phyloP scores from a whole-genome alignment of 768 basidiomycete species.

The Paxillus ammoniavirescens region DNA sequence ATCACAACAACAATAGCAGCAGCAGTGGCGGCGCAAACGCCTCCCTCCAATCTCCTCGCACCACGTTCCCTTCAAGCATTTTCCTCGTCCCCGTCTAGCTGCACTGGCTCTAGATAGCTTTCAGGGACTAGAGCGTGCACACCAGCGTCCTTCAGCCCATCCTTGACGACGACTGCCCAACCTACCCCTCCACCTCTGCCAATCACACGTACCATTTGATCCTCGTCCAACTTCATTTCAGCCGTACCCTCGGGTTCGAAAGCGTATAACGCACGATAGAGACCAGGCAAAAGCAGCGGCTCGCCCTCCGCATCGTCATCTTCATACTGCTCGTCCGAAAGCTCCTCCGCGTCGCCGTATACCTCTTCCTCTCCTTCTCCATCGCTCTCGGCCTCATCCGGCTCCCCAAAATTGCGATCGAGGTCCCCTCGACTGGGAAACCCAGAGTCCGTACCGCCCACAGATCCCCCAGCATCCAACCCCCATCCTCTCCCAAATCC shows the following conservation, averaged over 20 bases:
- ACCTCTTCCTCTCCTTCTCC: conserved; percentile 23
- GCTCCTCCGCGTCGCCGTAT: conserved; percentile 35
- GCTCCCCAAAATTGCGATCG: conserved; percentile 44
- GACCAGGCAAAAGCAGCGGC: conserved; percentile 55
- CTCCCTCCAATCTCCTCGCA: neutral
- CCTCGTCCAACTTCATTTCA: conserved; percentile 80
- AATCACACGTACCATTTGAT: conserved; percentile 69
- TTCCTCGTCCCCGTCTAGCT: conserved; percentile 30
- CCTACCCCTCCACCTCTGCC: conserved; percentile 78
- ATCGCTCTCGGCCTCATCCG: conserved; percentile 28
- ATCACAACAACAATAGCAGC: neutral
- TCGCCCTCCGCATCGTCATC: conserved; percentile 25
- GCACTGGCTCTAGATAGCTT: conserved; percentile 66
- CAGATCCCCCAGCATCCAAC: conserved; percentile 17
- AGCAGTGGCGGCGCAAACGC: neutral
- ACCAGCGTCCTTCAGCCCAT: conserved; percentile 33
- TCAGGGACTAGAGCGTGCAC: conserved; percentile 76
- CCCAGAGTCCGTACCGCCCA: conserved; percentile 1
- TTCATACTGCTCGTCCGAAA: conserved; percentile 18
- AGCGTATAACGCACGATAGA: conserved; percentile 75
- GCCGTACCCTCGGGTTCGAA: conserved; percentile 80
- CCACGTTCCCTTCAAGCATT: neutral
- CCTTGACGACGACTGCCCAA: conserved; percentile 70
- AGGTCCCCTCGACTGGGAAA: conserved; percentile 45
- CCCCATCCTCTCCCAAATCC: conserved; percentile 41